Base-by-base conservation (phyloP, 176 grass and related monocot genomes). In the Puccinellia tenuiflora region DNA sequence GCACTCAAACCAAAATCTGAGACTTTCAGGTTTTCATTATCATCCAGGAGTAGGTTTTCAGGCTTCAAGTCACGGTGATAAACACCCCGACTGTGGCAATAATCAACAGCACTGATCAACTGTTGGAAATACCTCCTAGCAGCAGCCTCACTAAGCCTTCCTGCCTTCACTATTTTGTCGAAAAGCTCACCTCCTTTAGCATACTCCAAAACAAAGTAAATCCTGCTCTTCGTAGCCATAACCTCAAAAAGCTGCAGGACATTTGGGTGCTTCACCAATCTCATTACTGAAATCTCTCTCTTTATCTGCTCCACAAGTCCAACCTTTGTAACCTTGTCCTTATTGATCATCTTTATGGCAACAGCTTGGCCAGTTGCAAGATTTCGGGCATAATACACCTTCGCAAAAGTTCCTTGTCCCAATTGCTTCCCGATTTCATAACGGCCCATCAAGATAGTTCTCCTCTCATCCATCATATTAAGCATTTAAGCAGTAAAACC, bases 1-100 rank as follows among this genome's bases (percentile, higher is more conserved):
- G 96, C 92, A 88, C 96, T 98, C 34, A 98, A 72, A 48, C 96
- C 96, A 91, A 98, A 98, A 91, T 98, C 96, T n/a, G 96, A 91
- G 13, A 98, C 92, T 86, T 95, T 93, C 33, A 98, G 83, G 75
- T 98, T 91, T 75, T 93, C 92, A 78, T 88, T 77, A 34, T 98
- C 96, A 88, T 98, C 96, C 48, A 98, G 77, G 10, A 98, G 86
- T 48, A 95, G 77, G 81, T 98, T 98, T 84, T 98, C 96, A 17
- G 90, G 96, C 79, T 98, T 98, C 79, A 98, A 84, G 67, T 98
- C 96, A 40, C 96, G 88, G 46, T 95, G 96, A 65, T 91, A 98
- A 46, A 98, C 92, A 55, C 91, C 96, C 84, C 96, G 88, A 61
- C 88, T 95, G 60, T 98, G 92, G 73, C 96, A 98, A 84, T 95